phyloP scores from a whole-genome alignment of 495 filamentous ascomycete species.

The Penicillium canescens region DNA sequence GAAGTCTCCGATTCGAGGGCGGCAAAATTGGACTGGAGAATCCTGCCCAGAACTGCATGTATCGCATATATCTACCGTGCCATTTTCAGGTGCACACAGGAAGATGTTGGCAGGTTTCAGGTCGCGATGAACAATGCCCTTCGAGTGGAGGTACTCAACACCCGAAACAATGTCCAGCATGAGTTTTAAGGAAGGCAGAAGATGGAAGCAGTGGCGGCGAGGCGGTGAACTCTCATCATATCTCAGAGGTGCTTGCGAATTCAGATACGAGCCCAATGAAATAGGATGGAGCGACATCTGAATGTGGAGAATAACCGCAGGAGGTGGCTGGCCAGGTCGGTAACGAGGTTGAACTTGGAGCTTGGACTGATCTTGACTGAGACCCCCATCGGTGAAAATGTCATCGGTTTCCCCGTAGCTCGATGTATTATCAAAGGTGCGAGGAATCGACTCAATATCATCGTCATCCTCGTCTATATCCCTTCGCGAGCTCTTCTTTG shows the following conservation, averaged over 20 bases:
- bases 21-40: conserved; percentile 36
- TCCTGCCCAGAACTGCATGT: conserved; percentile 30
- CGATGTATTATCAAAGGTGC: conserved; percentile 32
- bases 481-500: conserved; percentile 31
- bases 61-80: conserved; percentile 23
- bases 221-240: conserved; percentile 9
- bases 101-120: conserved; percentile 75
- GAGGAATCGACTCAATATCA: conserved; percentile 44
- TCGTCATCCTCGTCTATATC: conserved; percentile 37
- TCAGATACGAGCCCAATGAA: conserved; percentile 47
- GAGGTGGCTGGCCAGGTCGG: conserved; percentile 28
- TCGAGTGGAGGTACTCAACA: conserved; percentile 62
- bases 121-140: conserved; percentile 65
- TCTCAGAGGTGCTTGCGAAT: conserved; percentile 24
- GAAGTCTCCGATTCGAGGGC: conserved; percentile 56
- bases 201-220: conserved; percentile 51
- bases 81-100: conserved; percentile 40
- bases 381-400: conserved; percentile 51
- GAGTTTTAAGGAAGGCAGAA: conserved; percentile 43
- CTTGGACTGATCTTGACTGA: conserved; percentile 42
- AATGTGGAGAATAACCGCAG: conserved; percentile 51
- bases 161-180: conserved; percentile 46
- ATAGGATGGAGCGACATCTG: conserved; percentile 57
- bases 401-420: conserved; percentile 41
- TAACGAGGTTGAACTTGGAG: conserved; percentile 31